Percentiles rank a stretch among this genome's conserved stretches.
These are phyloP conservation scores for Pleoardoris graminearum DNA, from an alignment of 2,329 filamentous ascomycete species.

Conservation along the genomic window DNA sequence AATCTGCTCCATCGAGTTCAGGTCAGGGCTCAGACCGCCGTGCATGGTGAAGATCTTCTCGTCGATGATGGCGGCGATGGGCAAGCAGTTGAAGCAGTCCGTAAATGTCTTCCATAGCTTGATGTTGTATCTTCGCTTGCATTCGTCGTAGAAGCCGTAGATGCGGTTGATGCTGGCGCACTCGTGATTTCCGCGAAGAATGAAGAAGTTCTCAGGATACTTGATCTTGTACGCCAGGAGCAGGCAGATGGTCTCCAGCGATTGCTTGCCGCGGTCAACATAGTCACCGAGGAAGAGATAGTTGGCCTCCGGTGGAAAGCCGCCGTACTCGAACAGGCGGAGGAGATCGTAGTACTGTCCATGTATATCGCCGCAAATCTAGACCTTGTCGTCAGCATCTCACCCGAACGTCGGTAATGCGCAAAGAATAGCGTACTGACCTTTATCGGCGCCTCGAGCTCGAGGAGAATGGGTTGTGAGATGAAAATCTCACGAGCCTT, in stretches of 20 bases:
- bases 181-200: conserved; percentile 92
- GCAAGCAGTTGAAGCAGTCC: conserved; percentile 98
- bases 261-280: conserved; percentile 98
- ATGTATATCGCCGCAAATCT: conserved; percentile 99
- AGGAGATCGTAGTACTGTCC: conserved; percentile 98
- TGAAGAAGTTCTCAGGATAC: conserved; percentile 96
- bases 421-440: conserved; percentile 55
- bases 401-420: conserved; percentile 1
- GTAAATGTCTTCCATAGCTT: conserved; percentile 99
- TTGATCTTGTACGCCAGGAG: conserved; percentile 99
- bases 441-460: conserved; percentile 99
- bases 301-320: conserved; percentile 97
- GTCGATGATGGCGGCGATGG: conserved; percentile 97
- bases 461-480: conserved; percentile 95
- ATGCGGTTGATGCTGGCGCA: conserved; percentile 95
- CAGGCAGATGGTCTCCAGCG: conserved; percentile 96
- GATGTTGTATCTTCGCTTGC: conserved; percentile 93
- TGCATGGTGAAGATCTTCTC: conserved; percentile 99
- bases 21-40: conserved; percentile 91
- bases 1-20: conserved; percentile 99
- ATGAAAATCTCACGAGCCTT: conserved; percentile 99
- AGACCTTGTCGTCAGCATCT: conserved; percentile 22
- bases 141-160: conserved; percentile 98
- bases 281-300: conserved; percentile 99
- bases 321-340: conserved; percentile 96